phyloP scores from a whole-genome alignment of 257 asterid species.

The Solanum peruvianum region DNA sequence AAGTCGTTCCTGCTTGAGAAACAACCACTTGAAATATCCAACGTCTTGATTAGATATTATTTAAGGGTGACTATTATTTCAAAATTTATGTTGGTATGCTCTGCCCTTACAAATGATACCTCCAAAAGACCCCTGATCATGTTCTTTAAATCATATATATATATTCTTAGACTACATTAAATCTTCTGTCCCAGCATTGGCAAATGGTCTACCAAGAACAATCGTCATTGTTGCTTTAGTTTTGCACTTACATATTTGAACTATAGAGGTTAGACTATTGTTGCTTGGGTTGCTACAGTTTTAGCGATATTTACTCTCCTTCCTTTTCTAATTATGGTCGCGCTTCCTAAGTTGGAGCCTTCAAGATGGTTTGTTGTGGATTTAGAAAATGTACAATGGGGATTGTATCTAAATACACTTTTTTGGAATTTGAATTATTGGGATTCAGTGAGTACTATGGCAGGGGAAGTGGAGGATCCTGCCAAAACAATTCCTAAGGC shows the following conservation, averaged over 20 bases:
- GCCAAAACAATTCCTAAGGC: constrained; percentile 49
- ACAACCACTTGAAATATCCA: too few species aligned
- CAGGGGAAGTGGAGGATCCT: constrained; percentile 59
- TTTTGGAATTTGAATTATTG: constrained; percentile 73
- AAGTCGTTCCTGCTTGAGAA: too few species aligned
- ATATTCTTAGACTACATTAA: constrained; percentile 52
- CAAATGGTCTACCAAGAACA: constrained; percentile 34
- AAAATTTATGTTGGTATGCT: too few species aligned
- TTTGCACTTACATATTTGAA: constrained; percentile 41
- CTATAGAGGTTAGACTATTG: constrained; percentile 51
- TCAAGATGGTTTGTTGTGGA: constrained; percentile 55
- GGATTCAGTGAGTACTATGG: constrained; percentile 52
- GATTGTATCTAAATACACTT: constrained; percentile 40
- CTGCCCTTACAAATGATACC: too few species aligned
- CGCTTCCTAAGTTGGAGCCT: constrained; percentile 41
- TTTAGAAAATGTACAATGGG: constrained; percentile 43
- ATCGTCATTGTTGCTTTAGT: constrained; percentile 23
- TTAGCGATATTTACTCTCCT: constrained; percentile 39
- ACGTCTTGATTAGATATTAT: too few species aligned
- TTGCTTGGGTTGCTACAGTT: constrained; percentile 50
- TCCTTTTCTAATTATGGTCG: constrained; percentile 38
- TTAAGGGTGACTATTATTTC: too few species aligned
- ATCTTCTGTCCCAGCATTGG: constrained; percentile 35
- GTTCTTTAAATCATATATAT: too few species aligned
- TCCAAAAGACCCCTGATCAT: too few species aligned